Conservation (phyloP, 306 rosid species). For the Purshia tridentata region DNA sequence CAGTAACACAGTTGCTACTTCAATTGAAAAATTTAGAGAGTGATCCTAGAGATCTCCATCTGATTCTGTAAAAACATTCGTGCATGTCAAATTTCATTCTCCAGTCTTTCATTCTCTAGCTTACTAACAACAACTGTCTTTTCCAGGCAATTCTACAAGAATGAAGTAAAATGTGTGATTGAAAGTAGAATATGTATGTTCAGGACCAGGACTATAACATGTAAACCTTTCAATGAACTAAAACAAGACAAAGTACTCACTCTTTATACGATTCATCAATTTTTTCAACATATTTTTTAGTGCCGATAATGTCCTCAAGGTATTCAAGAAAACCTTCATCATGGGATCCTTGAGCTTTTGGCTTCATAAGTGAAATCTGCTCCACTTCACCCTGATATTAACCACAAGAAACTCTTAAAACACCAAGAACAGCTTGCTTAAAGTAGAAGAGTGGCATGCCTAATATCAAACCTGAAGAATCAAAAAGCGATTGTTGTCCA, state of each 20-base stretch:
- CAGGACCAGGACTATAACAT: neutral
- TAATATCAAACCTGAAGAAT: constrained; percentile 78
- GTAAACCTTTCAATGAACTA: constrained; percentile 3
- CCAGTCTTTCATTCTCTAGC: neutral
- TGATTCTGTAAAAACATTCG: neutral
- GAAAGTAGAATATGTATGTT: neutral
- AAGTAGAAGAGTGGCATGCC: neutral
- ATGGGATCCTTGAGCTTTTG: constrained; percentile 96
- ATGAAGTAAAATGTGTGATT: neutral
- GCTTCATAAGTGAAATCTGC: constrained; percentile 96
- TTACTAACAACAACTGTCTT: neutral
- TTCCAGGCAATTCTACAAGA: neutral
- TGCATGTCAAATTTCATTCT: neutral
- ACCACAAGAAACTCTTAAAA: constrained; percentile 28
- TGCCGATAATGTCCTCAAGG: constrained; percentile 94
- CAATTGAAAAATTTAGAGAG: neutral
- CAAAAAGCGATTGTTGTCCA: constrained; percentile 90
- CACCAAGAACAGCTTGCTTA: constrained; percentile 11
- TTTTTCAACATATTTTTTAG: constrained; percentile 83
- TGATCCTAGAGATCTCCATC: neutral
- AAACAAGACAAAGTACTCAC: constrained; percentile 54
- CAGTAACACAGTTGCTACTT: neutral
- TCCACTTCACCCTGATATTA: constrained; percentile 87
- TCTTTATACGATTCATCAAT: constrained; percentile 73
- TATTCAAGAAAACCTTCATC: constrained; percentile 98